Conservation (phyloP, 257 asterid species). For the Salvia hispanica region DNA sequence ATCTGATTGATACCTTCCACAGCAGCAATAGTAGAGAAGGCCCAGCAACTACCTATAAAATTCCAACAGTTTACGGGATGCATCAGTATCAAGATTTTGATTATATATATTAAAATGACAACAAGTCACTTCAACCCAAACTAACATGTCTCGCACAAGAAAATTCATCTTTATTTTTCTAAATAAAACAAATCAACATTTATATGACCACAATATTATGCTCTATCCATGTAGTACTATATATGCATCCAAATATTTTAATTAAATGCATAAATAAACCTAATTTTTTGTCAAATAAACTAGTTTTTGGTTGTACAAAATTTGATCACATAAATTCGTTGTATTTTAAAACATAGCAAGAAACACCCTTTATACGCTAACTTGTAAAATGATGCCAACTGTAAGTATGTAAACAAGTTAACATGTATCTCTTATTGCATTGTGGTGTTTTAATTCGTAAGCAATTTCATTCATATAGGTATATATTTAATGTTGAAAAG, state of each 20-base stretch:
- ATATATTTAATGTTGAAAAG: background rate
- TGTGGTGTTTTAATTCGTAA: background rate
- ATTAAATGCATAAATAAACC: no score
- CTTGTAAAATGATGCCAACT: background rate
- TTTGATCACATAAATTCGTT: no score
- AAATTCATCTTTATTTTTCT: background rate
- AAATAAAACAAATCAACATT: background rate
- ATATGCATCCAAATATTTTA: no score
- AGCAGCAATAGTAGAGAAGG: conserved; percentile 59
- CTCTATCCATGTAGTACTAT: no score
- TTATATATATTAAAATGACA: background rate
- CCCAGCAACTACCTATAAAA: conserved; percentile 71
- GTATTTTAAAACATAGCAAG: background rate
- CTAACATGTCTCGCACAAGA: background rate
- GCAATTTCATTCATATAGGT: background rate
- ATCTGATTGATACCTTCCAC: conserved; percentile 60
- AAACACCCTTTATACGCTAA: background rate
- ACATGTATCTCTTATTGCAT: background rate
- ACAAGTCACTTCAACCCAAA: background rate
- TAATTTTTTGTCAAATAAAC: no score
- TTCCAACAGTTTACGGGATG: background rate
- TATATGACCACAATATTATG: no score
- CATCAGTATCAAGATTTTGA: conserved; percentile 8
- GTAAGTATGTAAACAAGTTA: background rate
- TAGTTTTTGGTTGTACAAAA: no score